A percentile compares a stretch with the other conserved stretches of the same genome.
Evolutionary conservation across 352 stramenopile genomes (phyloP).

Genomic region (Phytopythium delawarense): DNA sequence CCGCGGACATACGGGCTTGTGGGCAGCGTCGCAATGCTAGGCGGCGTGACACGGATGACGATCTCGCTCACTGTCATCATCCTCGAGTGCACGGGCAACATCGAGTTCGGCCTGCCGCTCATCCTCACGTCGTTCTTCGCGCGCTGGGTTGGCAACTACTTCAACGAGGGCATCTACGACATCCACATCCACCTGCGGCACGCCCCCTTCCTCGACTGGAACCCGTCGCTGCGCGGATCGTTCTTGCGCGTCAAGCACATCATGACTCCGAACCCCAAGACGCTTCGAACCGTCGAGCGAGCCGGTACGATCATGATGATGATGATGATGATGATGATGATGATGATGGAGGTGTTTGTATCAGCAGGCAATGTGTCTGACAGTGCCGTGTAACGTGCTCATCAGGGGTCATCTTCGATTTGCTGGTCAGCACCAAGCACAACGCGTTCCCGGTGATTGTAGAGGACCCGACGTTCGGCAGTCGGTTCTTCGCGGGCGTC

Average conservation of each 20-base stretch:
- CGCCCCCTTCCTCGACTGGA: constrained; percentile 78
- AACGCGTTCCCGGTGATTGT: constrained; percentile 88
- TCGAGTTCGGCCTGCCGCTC: constrained; percentile 97
- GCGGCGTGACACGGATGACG: constrained; percentile 97
- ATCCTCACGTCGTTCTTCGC: constrained; percentile 98
- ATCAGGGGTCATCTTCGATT: constrained; percentile 89
- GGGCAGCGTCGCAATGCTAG: constrained; percentile 93
- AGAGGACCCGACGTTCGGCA: constrained; percentile 79
- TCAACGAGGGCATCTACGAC: constrained; percentile 99
- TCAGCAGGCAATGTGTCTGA: not conserved
- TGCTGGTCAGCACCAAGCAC: constrained; percentile 81
- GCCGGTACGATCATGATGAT: constrained; percentile 20
- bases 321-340: not conserved
- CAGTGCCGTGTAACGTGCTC: not conserved
- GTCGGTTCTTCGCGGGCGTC: constrained; percentile 75
- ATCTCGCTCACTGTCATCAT: constrained; percentile 99
- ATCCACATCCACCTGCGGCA: constrained; percentile 96
- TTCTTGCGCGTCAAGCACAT: constrained; percentile 89
- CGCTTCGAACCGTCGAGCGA: constrained; percentile 90
- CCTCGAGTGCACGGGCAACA: constrained; percentile 96
- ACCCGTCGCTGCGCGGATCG: constrained; percentile 53
- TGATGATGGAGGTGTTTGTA: not conserved
- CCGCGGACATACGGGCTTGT: constrained; percentile 95
- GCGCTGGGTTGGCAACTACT: constrained; percentile 96
- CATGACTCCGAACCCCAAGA: constrained; percentile 94